Conservation (phyloP, 2,329 filamentous ascomycete genomes). For the Cryphonectria carpinicola region DNA sequence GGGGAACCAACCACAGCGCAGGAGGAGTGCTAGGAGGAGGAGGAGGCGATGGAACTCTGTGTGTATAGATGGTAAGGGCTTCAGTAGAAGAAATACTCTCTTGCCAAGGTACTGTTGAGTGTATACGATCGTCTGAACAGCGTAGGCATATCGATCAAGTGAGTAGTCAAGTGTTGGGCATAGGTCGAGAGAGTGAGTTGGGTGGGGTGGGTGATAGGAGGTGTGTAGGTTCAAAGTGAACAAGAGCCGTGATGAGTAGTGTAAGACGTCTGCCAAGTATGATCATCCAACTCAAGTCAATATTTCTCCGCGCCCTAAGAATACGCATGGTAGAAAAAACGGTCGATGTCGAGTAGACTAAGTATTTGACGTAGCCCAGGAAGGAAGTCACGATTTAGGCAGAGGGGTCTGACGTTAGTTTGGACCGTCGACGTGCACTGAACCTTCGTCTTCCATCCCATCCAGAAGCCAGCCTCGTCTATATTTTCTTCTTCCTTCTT, state of each 20-base stretch:
- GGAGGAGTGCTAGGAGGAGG: neutral
- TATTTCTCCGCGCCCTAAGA: neutral
- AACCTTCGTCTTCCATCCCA: neutral
- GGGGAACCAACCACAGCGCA: neutral
- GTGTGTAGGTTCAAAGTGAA: neutral
- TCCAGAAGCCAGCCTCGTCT: neutral
- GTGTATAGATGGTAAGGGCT: neutral
- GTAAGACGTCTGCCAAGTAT: neutral
- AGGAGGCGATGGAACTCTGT: no score
- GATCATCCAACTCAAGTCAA: neutral
- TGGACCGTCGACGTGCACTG: neutral
- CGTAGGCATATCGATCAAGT: slow-evolving; percentile 17
- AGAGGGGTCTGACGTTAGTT: neutral
- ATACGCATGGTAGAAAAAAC: neutral
- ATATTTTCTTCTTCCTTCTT: neutral
- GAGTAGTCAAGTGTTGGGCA: neutral
- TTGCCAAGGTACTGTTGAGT: neutral
- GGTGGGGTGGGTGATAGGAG: neutral
- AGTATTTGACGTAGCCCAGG: neutral
- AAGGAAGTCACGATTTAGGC: slow-evolving; percentile 1
- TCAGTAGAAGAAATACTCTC: neutral
- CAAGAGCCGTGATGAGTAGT: neutral
- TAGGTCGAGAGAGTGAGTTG: neutral
- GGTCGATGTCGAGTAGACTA: neutral
- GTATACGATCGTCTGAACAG: slow-evolving; percentile 9